These are phyloP conservation scores for Acidomyces sp. DNA, from an alignment of 495 filamentous ascomycete species.

Conservation along the genomic window DNA sequence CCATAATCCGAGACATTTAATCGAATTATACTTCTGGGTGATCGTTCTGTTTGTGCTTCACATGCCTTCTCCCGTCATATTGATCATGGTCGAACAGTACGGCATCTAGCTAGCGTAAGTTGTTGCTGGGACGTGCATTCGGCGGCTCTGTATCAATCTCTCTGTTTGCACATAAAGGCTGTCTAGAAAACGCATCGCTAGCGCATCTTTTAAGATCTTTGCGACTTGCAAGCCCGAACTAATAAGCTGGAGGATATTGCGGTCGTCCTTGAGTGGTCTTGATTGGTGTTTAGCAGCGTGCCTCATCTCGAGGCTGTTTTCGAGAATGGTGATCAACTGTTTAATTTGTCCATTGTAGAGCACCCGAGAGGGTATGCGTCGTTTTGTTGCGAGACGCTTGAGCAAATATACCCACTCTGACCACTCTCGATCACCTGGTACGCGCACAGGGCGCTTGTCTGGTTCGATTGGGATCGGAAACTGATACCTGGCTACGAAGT, in stretches of 20 bases:
- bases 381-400: slow-evolving; percentile 72
- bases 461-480: slow-evolving; percentile 72
- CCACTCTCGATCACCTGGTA: slow-evolving; percentile 74
- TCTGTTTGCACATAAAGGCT: slow-evolving; percentile 58
- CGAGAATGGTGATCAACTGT: slow-evolving; percentile 22
- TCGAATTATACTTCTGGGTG: too few relatives aligned
- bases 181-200: slow-evolving; percentile 69
- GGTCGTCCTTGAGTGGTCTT: slow-evolving; percentile 74
- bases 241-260: slow-evolving; percentile 76
- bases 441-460: slow-evolving; percentile 67
- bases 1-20: too few relatives aligned
- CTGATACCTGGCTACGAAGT: slow-evolving; percentile 80
- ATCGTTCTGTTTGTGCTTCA: too few relatives aligned
- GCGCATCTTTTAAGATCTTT: slow-evolving; percentile 69
- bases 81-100: not conserved
- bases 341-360: slow-evolving; percentile 74
- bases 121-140: not conserved
- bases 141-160: slow-evolving; percentile 56
- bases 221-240: slow-evolving; percentile 77
- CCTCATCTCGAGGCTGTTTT: slow-evolving; percentile 31
- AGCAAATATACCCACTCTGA: slow-evolving; percentile 85
- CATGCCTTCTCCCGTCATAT: too few relatives aligned
- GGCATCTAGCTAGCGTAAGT: not conserved
- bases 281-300: slow-evolving; percentile 73
- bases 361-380: slow-evolving; percentile 67